Evolutionary conservation across 176 grass and related monocot species (phyloP).

Genomic region (Microstegium vimineum): DNA sequence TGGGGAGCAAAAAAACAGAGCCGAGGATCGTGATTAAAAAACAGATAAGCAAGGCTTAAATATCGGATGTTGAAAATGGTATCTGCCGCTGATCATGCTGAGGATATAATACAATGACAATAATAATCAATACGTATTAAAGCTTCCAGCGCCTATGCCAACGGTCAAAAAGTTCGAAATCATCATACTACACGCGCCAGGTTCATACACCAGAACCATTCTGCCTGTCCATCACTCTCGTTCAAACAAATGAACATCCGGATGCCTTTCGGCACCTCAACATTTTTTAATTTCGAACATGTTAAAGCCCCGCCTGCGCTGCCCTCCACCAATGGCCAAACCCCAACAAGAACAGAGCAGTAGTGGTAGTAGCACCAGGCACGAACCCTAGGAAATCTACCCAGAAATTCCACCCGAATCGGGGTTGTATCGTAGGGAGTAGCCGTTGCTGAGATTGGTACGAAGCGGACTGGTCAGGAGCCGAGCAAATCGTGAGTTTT

Average conservation of each 20-base stretch:
- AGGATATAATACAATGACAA: no score
- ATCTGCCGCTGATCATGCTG: not conserved
- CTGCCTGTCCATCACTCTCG: not conserved
- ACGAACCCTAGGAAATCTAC: constrained; percentile 12
- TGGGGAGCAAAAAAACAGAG: no score
- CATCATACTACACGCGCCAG: not conserved
- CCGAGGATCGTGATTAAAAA: no score
- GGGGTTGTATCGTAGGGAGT: constrained; percentile 1
- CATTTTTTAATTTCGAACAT: not conserved
- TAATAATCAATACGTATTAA: no score
- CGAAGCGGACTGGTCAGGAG: not conserved
- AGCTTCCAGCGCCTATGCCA: no score
- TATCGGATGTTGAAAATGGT: not conserved
- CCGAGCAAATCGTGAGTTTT: constrained; percentile 17
- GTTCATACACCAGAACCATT: constrained; percentile 12
- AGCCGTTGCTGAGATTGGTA: not conserved
- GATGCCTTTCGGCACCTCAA: not conserved
- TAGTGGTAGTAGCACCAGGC: constrained; percentile 1
- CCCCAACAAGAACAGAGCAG: not conserved
- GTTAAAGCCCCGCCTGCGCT: not conserved
- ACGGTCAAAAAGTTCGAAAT: not conserved
- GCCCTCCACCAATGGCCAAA: not conserved
- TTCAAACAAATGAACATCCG: not conserved
- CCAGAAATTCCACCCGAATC: not conserved
- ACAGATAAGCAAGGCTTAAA: not conserved